phyloP scores from a whole-genome alignment of 257 asterid species.

The Striga asiatica region DNA sequence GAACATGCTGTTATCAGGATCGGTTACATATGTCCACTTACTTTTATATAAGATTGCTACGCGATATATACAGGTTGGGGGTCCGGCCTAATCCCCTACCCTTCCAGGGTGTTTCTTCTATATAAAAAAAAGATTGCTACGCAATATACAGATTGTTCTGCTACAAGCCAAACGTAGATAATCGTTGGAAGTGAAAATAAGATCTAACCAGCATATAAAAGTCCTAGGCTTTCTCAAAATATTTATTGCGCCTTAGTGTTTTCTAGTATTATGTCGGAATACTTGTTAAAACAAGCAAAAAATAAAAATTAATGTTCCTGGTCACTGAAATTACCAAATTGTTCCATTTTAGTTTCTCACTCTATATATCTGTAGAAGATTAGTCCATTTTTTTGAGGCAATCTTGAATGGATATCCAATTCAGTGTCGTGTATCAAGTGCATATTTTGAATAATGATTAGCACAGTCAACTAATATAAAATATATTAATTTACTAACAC shows the following conservation, averaged over 20 bases:
- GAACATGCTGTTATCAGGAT: constrained; percentile 7
- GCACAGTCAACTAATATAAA: not conserved
- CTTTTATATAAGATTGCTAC: too few species aligned
- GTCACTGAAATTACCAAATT: not conserved
- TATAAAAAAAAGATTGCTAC: not conserved
- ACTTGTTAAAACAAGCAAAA: constrained; percentile 9
- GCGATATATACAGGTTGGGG: too few species aligned
- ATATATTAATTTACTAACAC: not conserved
- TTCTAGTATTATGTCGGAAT: not conserved
- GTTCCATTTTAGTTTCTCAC: not conserved
- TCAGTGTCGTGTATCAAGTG: not conserved
- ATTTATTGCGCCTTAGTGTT: not conserved
- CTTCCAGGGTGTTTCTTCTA: too few species aligned
- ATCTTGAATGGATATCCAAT: constrained; percentile 1
- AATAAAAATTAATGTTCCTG: constrained; percentile 1
- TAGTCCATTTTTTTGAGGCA: not conserved
- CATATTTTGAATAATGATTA: not conserved
- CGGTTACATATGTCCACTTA: constrained; percentile 4
- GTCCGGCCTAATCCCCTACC: too few species aligned
- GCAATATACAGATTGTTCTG: constrained; percentile 7
- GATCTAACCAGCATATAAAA: constrained; percentile 10
- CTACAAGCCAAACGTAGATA: constrained; percentile 3
- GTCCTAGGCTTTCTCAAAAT: not conserved
- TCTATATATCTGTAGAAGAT: not conserved
- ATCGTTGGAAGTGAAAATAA: constrained; percentile 1